phyloP scores from a whole-genome alignment of 345 rosid species.

The Excoecaria cochinchinensis region DNA sequence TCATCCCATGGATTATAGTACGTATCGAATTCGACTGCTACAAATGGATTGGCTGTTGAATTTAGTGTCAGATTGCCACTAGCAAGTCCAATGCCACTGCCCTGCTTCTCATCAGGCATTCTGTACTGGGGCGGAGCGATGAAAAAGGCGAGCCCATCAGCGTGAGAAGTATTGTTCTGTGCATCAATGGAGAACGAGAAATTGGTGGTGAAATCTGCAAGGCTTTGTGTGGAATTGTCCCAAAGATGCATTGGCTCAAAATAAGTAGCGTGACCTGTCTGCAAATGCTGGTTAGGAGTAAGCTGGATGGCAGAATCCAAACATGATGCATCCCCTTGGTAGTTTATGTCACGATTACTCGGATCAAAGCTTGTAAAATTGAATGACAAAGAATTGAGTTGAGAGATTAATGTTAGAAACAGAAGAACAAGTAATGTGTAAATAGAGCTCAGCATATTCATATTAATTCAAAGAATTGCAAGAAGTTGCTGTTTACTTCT shows the following conservation, averaged over 20 bases:
- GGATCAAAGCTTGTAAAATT: constrained; percentile 1
- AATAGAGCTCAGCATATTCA: too few species aligned
- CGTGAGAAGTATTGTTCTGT: accelerated
- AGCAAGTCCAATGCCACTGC: constrained; percentile 19
- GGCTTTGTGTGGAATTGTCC: neutral
- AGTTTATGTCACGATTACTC: neutral
- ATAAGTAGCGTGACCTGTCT: neutral
- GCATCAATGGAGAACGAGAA: constrained; percentile 20
- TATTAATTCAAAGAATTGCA: too few species aligned
- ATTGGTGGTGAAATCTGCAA: constrained; percentile 28
- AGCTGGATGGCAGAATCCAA: neutral
- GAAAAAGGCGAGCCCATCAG: constrained; percentile 21
- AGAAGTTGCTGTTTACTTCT: too few species aligned
- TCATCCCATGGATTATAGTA: neutral
- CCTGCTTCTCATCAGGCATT: neutral
- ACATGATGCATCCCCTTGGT: neutral
- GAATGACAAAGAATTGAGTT: neutral
- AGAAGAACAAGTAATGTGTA: too few species aligned
- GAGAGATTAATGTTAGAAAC: too few species aligned
- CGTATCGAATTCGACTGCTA: constrained; percentile 26
- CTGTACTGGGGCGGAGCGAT: neutral
- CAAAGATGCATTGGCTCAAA: neutral
- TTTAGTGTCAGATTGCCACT: neutral
- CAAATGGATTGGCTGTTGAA: neutral
- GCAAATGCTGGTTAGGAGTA: neutral